Percentiles rank a stretch among this genome's conserved stretches.
These are phyloP conservation scores for Stachybotrys chartarum DNA, from an alignment of 2,329 filamentous ascomycete species.

Conservation along the genomic window DNA sequence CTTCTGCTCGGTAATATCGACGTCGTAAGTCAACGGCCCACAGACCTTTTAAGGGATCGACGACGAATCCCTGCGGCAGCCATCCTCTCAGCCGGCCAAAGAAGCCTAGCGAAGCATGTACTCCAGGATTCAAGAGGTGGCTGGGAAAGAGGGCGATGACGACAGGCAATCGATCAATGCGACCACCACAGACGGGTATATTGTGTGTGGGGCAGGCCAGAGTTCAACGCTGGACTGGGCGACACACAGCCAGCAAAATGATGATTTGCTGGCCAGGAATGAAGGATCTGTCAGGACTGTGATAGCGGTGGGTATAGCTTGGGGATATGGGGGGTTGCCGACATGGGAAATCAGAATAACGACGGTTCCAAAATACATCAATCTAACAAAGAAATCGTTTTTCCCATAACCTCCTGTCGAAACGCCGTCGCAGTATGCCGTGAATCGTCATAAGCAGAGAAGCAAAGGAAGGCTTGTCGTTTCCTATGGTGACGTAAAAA, in stretches of 20 bases:
- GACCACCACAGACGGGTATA: background rate
- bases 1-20: too few species aligned
- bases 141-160: background rate
- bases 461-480: background rate
- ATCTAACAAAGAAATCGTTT: background rate
- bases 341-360: background rate
- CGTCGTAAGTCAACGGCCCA: too few species aligned
- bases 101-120: too few species aligned
- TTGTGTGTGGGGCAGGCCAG: background rate
- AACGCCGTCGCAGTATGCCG: slow-evolving; percentile 13
- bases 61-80: too few species aligned
- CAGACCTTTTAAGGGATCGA: too few species aligned
- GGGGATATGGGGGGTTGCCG: background rate
- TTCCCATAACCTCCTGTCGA: slow-evolving; percentile 5
- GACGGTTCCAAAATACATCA: background rate
- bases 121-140: background rate
- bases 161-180: background rate
- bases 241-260: background rate
- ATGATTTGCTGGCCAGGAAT: background rate
- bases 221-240: background rate
- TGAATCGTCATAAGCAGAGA: slow-evolving; percentile 6
- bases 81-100: background rate
- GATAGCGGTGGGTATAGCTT: background rate
- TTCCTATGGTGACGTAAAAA: background rate
- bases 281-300: slow-evolving; percentile 5